Conservation (phyloP, 208 protist species). For the Phytomonas francai region DNA sequence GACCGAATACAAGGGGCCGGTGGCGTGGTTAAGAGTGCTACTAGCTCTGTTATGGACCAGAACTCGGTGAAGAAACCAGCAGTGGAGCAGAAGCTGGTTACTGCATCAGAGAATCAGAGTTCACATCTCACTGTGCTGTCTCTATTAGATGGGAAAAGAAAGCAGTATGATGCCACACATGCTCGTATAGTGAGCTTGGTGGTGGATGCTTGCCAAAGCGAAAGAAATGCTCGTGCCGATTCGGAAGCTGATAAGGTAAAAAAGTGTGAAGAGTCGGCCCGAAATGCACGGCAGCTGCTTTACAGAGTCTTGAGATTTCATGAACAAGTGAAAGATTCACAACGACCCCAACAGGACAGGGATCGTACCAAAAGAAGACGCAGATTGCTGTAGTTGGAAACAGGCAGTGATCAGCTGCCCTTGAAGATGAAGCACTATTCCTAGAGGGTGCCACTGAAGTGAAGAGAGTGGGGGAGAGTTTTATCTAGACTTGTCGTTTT, state of each 20-base stretch:
- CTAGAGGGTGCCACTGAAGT: background rate
- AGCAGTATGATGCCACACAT: background rate
- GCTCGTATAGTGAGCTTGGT: background rate
- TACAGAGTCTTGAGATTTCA: background rate
- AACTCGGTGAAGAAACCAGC: background rate
- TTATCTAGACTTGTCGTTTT: background rate
- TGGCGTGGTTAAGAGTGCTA: background rate
- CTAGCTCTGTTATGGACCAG: background rate
- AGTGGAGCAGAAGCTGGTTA: background rate
- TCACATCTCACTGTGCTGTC: background rate
- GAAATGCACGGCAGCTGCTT: background rate
- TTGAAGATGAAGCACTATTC: background rate
- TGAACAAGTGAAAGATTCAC: background rate
- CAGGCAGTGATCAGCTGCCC: background rate
- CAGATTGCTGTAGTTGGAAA: background rate
- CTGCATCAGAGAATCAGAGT: background rate
- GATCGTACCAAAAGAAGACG: background rate
- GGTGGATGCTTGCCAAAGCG: background rate
- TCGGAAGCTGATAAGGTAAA: background rate
- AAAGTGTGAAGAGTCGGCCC: background rate
- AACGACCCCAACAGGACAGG: background rate
- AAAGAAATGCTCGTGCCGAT: background rate
- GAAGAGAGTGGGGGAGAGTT: background rate
- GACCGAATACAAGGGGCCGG: background rate
- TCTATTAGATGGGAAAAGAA: background rate